Evolutionary conservation across 176 grass and related monocot genomes (phyloP).

Genomic region (Raddia distichophylla): DNA sequence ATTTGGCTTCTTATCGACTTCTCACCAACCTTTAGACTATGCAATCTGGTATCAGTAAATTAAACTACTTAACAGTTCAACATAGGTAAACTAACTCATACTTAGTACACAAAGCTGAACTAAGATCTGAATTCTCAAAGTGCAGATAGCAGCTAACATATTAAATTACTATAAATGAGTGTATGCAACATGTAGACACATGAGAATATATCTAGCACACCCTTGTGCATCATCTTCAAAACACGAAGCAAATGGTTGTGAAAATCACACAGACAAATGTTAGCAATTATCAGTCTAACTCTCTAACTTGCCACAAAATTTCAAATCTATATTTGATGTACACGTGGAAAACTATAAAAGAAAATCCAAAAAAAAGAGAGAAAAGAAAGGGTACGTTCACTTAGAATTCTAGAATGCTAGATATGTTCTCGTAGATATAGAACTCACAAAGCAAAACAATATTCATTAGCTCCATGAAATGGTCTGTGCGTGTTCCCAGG

Average conservation of each 20-base stretch:
- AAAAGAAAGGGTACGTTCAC: no score
- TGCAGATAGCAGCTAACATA: conserved; percentile 1
- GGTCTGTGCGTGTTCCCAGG: not conserved
- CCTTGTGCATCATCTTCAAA: no score
- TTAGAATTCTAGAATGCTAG: no score
- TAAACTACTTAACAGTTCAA: not conserved
- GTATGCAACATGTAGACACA: not conserved
- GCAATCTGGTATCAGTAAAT: not conserved
- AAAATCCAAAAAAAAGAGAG: no score
- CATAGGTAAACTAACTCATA: conserved; percentile 1
- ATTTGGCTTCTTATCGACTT: not conserved
- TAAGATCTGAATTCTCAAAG: not conserved
- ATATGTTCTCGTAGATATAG: not conserved
- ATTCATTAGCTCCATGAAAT: not conserved
- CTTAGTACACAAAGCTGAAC: not conserved
- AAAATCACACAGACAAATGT: no score
- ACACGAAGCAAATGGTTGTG: no score
- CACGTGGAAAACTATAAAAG: no score
- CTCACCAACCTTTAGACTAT: not conserved
- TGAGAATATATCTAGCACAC: no score
- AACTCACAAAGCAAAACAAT: not conserved
- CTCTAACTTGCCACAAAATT: no score
- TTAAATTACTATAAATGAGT: not conserved
- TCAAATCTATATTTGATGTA: no score
- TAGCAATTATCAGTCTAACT: no score